Percentiles rank a stretch among this genome's conserved stretches.
Conservation (phyloP, 305 asterid genomes). For the Solanum hybrid region DNA sequence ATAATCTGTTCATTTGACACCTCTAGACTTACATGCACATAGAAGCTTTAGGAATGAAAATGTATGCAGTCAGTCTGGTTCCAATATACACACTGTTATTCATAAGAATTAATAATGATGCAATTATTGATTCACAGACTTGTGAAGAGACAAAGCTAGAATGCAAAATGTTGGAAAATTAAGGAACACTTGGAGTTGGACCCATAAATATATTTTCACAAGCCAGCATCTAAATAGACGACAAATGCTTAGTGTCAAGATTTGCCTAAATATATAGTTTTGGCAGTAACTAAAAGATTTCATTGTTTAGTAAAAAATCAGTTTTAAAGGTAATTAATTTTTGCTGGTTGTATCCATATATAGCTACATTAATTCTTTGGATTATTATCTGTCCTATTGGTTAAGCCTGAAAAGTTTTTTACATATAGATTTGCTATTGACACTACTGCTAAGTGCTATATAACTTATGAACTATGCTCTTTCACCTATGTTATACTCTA, state of each 20-base stretch:
- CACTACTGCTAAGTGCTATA: neutral
- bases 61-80: neutral
- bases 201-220: slow-evolving; percentile 5
- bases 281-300: neutral
- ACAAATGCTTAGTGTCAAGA: neutral
- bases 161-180: neutral
- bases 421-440: neutral
- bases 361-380: neutral
- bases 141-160: slow-evolving; percentile 21
- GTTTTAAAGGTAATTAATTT: neutral
- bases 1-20: neutral
- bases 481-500: neutral
- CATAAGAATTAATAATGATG: slow-evolving; percentile 22
- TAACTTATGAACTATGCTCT: neutral
- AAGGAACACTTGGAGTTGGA: slow-evolving; percentile 5
- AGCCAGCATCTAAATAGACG: slow-evolving; percentile 6
- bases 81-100: neutral
- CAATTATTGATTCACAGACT: slow-evolving; percentile 24
- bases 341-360: neutral
- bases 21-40: neutral
- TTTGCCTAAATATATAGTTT: neutral
- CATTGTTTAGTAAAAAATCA: neutral
- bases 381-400: neutral
- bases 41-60: neutral
- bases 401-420: neutral